A percentile compares a stretch with the other conserved stretches of the same genome.
These are phyloP conservation scores for Ceraceosorus guamensis DNA, from an alignment of 1,284 basidiomycete species.

Conservation along the genomic window DNA sequence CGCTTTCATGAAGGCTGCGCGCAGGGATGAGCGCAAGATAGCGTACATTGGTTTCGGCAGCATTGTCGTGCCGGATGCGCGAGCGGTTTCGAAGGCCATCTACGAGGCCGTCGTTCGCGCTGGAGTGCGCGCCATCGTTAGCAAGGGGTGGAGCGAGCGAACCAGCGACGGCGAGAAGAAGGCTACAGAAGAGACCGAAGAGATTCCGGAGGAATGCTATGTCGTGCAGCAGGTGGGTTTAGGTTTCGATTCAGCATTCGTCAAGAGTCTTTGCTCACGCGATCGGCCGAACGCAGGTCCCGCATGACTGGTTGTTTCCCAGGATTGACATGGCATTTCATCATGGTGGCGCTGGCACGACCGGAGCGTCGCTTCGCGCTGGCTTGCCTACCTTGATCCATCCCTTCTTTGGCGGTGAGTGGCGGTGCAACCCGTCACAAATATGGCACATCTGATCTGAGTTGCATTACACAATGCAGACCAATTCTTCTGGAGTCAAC, in stretches of 20 bases:
- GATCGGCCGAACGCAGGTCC: conserved; percentile 10
- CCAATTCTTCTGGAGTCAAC: conserved; percentile 42
- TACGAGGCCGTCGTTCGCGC: conserved; percentile 30
- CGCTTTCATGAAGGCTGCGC: conserved; percentile 58
- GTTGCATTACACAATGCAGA: conserved; percentile 2
- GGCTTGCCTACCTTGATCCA: conserved; percentile 39
- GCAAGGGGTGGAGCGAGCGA: conserved; percentile 42
- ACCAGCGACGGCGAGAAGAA: conserved; percentile 12
- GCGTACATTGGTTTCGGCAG: conserved; percentile 43
- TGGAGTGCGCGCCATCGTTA: conserved; percentile 40
- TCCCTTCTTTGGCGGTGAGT: conserved; percentile 34
- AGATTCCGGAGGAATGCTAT: conserved; percentile 43
- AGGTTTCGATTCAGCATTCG: no score
- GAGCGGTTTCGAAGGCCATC: conserved; percentile 45
- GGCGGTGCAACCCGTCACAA: no score
- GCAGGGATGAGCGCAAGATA: conserved; percentile 54
- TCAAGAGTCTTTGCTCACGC: no score
- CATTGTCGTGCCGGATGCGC: conserved; percentile 49
- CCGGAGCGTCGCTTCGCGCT: conserved; percentile 47
- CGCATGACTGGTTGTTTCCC: conserved; percentile 26
- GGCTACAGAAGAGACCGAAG: conserved; percentile 22
- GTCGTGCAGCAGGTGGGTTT: conserved; percentile 23
- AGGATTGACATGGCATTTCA: conserved; percentile 44
- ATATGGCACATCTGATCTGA: no score
- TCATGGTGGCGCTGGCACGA: conserved; percentile 68